Base-by-base conservation (phyloP, 2,329 filamentous ascomycete genomes). In the Scopulariopsis brevicaulis region DNA sequence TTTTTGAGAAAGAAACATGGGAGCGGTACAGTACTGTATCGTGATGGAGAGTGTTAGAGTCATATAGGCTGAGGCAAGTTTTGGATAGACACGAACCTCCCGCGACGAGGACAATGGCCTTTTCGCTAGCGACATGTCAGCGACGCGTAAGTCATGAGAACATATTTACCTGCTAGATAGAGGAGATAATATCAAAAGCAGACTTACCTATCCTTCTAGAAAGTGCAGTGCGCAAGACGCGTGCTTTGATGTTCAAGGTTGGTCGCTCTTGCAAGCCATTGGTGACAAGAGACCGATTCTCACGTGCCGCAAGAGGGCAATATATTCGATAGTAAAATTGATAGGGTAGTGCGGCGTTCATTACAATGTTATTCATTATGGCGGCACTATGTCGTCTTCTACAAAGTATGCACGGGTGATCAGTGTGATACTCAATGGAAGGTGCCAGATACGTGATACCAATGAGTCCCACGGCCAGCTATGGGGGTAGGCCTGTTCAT, bases 1-100 rank as follows among this genome's bases (percentile, higher is more conserved):
- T 0, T 65, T 74, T 15, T 74, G 72, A 72, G 67, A 68, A 8
- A 69, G 73, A 60, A 71, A 72, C 0, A 68, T 67, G 28, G 64
- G 62, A 12, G 69, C 69, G 1, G 60, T 74, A 12, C 66, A 72
- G 48, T 69, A 73, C 0, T 68, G 68, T 1, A 55, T 67, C 0
- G 66, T 68, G 11, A 57, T 74, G 5, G 70, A 73, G 48, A 72
- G 69, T 1, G 74, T 70, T 57, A 66, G 68, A 14, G 66, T 73
- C 3, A 70, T 66, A 0, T 71, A 69, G 34, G 71, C 71, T 0
- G 71, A 74, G 58, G 48, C 73, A 6, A 67, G 74, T 20, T 71
- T 74, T 56, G 67, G 71, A 2, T 40, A 73, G 14, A 69, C 71
- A 0, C 71, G 73, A 58, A 68, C 67, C 58, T 64, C 68, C 2